Conservation (phyloP, 345 rosid genomes). For the Populus euphratica region DNA sequence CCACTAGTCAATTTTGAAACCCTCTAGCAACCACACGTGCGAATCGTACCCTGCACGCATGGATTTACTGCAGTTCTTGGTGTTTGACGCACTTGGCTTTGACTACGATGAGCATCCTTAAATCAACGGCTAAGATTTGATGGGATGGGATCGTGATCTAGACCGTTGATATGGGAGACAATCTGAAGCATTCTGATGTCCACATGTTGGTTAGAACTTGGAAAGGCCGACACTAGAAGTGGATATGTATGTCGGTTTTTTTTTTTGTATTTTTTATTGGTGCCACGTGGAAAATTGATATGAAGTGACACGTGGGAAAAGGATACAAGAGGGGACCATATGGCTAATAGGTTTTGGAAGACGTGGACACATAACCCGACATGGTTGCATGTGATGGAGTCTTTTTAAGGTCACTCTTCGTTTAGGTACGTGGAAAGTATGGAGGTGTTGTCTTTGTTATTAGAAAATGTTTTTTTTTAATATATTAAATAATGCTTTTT, state of each 20-base stretch:
- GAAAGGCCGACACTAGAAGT: constrained; percentile 34
- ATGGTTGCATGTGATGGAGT: constrained; percentile 22
- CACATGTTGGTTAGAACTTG: constrained; percentile 19
- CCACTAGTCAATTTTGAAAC: constrained; percentile 5
- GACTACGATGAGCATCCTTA: background rate
- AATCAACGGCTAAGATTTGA: constrained; percentile 15
- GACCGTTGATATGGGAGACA: constrained; percentile 24
- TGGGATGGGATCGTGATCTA: background rate
- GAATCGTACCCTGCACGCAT: constrained; percentile 17
- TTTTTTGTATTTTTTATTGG: background rate
- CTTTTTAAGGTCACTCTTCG: background rate
- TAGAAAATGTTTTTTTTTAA: too few species aligned
- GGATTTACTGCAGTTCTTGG: background rate
- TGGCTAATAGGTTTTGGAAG: background rate
- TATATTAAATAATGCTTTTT: too few species aligned
- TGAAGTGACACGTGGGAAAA: constrained; percentile 15
- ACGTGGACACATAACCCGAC: constrained; percentile 21
- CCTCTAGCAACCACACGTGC: constrained; percentile 31
- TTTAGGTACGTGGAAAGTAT: too few species aligned
- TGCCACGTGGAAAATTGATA: constrained; percentile 6
- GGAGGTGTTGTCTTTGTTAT: too few species aligned
- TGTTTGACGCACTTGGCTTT: constrained; percentile 12
- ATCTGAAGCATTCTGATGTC: constrained; percentile 18
- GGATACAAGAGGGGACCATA: background rate
- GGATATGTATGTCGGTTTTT: constrained; percentile 35